Conservation (phyloP, 2,329 filamentous ascomycete genomes). For the Claviceps digitariae region DNA sequence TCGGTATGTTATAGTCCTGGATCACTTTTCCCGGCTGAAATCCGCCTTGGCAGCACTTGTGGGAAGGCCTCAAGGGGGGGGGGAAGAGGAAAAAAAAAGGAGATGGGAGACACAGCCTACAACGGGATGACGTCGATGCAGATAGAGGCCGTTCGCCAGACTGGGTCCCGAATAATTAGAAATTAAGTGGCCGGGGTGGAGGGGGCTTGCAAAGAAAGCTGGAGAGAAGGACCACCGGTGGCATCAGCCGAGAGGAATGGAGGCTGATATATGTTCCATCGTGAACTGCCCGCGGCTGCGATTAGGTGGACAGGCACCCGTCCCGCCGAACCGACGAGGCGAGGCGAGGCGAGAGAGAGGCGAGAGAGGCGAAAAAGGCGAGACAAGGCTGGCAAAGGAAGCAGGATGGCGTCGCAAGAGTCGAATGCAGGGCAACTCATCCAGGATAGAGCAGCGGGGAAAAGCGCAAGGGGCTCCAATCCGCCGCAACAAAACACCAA, state of each 20-base stretch:
- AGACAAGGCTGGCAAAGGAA: neutral
- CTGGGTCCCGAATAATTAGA: neutral
- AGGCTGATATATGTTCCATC: conserved; percentile 5
- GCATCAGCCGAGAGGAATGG: neutral
- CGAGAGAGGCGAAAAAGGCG: neutral
- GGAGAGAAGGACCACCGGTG: neutral
- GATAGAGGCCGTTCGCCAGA: neutral
- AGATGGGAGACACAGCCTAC: neutral
- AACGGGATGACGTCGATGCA: neutral
- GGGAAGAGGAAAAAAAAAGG: neutral
- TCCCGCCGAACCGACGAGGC: neutral
- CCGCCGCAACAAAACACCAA: neutral
- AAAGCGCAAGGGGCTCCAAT: neutral
- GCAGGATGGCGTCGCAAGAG: neutral
- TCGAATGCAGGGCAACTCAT: no score
- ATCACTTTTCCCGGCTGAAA: conserved; percentile 1
- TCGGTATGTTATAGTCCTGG: conserved; percentile 3
- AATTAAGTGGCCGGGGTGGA: neutral
- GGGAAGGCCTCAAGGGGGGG: neutral
- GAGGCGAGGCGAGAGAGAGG: neutral
- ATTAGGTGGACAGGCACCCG: neutral
- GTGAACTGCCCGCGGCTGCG: conserved; percentile 1
- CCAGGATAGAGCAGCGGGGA: no score
- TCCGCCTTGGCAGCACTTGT: neutral
- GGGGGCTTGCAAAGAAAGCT: neutral